A percentile compares a stretch with the other conserved stretches of the same genome.
Conservation (phyloP, 345 rosid species). For the Linum trigynum region DNA sequence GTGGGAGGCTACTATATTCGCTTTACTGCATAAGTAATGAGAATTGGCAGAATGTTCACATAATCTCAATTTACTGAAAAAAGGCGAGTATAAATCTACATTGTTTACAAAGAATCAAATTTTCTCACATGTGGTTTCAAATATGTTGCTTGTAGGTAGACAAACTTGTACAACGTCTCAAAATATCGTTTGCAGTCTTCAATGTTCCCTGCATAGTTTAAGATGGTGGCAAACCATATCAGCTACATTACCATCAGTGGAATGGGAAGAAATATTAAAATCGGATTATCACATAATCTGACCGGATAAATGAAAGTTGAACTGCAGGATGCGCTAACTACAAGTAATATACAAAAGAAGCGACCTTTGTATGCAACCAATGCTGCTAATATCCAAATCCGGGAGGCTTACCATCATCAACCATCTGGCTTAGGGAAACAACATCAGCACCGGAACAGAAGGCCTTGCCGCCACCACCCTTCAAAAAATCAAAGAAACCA, state of each 20-base stretch:
- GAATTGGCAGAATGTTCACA: not conserved
- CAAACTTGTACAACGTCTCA: constrained; percentile 57
- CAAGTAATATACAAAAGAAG: not conserved
- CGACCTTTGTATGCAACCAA: not conserved
- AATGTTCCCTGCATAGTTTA: constrained; percentile 42
- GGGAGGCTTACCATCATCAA: constrained; percentile 44
- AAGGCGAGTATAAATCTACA: not conserved
- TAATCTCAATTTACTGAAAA: too few species aligned
- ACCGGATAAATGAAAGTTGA: not conserved
- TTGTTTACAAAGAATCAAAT: too few species aligned
- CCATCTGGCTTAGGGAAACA: constrained; percentile 41
- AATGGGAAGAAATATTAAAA: not conserved
- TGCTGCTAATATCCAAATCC: not conserved
- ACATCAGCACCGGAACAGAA: constrained; percentile 86
- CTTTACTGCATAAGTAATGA: not conserved
- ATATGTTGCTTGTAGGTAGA: constrained; percentile 82
- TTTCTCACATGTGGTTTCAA: constrained; percentile 73
- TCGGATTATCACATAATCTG: not conserved
- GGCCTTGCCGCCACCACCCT: constrained; percentile 69
- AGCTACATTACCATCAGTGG: constrained; percentile 9
- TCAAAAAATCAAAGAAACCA: constrained; percentile 29
- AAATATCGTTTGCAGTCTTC: constrained; percentile 65
- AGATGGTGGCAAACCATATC: constrained; percentile 9
- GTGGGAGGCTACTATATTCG: not conserved
- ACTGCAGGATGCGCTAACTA: not conserved